Conservation (phyloP, 2,329 filamentous ascomycete species). For the Fusarium clavum region DNA sequence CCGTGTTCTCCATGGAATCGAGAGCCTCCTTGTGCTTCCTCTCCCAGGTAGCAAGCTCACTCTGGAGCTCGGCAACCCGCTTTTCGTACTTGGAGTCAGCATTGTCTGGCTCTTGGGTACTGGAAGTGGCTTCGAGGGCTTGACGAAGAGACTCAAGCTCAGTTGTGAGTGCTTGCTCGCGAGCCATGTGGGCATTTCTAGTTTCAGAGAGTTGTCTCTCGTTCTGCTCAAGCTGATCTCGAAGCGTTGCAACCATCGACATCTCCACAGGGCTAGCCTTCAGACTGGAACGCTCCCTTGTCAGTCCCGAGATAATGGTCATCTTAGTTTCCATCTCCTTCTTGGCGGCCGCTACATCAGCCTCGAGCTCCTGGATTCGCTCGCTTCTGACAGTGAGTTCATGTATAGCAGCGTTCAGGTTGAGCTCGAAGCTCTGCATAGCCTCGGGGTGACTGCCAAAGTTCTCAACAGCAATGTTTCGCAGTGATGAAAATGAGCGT, state of each 20-base stretch:
- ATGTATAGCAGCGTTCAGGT: conserved; percentile 91
- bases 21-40: conserved; percentile 78
- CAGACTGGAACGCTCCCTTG: conserved; percentile 90
- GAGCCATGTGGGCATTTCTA: conserved; percentile 76
- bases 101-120: conserved; percentile 47
- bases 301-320: conserved; percentile 93
- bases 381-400: conserved; percentile 90
- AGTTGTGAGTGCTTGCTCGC: conserved; percentile 78
- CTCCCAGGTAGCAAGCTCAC: conserved; percentile 80
- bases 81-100: conserved; percentile 60
- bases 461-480: conserved; percentile 87
- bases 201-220: conserved; percentile 82
- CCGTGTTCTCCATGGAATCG: conserved; percentile 76
- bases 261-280: conserved; percentile 89
- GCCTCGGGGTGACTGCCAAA: conserved; percentile 85
- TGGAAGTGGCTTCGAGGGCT: conserved; percentile 54
- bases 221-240: conserved; percentile 87
- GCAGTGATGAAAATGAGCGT: conserved; percentile 87
- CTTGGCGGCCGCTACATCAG: conserved; percentile 82
- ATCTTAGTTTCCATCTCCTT: conserved; percentile 98
- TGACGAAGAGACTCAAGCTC: conserved; percentile 77
- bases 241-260: conserved; percentile 86
- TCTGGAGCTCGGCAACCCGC: conserved; percentile 74
- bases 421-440: conserved; percentile 92
- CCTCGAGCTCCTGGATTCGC: conserved; percentile 89